These are phyloP conservation scores for Rhizomucor pusillus DNA, from an alignment of 371 early-diverging fungal species.

Conservation along the genomic window DNA sequence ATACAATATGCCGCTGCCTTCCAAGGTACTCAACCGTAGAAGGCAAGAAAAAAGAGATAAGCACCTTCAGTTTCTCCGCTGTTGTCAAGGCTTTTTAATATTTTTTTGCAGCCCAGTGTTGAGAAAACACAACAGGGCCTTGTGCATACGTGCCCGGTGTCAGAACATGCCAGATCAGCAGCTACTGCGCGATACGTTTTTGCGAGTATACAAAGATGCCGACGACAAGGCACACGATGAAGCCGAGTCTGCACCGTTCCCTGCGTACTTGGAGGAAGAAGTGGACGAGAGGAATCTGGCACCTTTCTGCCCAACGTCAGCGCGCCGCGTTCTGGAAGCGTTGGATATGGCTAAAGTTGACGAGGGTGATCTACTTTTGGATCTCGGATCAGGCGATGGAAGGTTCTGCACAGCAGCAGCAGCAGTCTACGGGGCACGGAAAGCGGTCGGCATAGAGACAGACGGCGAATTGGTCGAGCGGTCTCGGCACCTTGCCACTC, in stretches of 20 bases:
- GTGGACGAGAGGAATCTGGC: constrained; percentile 43
- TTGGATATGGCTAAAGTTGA: constrained; percentile 48
- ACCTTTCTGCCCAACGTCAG: constrained; percentile 66
- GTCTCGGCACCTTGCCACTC: constrained; percentile 38
- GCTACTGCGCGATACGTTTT: constrained; percentile 11
- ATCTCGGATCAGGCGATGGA: constrained; percentile 69
- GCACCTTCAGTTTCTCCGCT: too few relatives aligned
- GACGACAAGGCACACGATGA: constrained; percentile 38
- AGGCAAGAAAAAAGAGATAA: too few relatives aligned
- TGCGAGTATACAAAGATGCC: constrained; percentile 29
- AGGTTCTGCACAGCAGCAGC: constrained; percentile 60
- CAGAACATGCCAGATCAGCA: constrained; percentile 1
- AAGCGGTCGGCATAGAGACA: constrained; percentile 59
- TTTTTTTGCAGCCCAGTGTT: too few relatives aligned
- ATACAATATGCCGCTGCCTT: too few relatives aligned
- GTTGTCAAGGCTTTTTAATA: too few relatives aligned
- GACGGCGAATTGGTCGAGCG: constrained; percentile 45
- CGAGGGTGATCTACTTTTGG: constrained; percentile 45
- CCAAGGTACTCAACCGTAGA: too few relatives aligned
- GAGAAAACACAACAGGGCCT: too few relatives aligned
- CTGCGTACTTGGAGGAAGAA: constrained; percentile 53
- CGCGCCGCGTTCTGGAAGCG: constrained; percentile 50
- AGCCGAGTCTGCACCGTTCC: constrained; percentile 45
- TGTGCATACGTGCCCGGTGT: too few relatives aligned
- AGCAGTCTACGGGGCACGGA: constrained; percentile 36